Conservation (phyloP, 345 rosid genomes). For the Citropsis articulata region DNA sequence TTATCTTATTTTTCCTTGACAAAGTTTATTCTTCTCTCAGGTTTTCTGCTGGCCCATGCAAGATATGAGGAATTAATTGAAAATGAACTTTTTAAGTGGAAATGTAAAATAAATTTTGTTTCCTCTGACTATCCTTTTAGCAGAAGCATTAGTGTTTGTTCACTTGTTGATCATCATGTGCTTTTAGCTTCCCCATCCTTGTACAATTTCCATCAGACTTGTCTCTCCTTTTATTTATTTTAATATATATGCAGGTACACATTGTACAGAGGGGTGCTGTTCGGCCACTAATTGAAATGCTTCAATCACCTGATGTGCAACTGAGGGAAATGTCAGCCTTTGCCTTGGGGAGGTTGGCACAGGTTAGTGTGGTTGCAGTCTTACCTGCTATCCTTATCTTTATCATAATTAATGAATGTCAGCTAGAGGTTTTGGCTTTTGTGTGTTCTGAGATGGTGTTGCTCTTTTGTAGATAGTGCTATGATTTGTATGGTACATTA, state of each 20-base stretch:
- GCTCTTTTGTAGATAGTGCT: neutral
- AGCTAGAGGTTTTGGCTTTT: neutral
- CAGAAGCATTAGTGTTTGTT: neutral
- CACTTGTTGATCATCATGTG: neutral
- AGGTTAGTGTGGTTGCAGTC: slow-evolving; percentile 47
- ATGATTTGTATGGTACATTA: neutral
- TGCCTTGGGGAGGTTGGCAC: slow-evolving; percentile 99
- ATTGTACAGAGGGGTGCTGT: slow-evolving; percentile 99
- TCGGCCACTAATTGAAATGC: slow-evolving; percentile 90
- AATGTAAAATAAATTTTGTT: neutral
- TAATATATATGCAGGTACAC: slow-evolving; percentile 63
- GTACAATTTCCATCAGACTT: neutral
- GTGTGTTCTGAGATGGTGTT: neutral
- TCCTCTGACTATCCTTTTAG: neutral
- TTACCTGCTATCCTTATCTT: neutral
- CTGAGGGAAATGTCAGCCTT: slow-evolving; percentile 98
- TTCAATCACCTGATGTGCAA: slow-evolving; percentile 82
- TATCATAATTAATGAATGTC: neutral
- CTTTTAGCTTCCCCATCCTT: slow-evolving; percentile 9
- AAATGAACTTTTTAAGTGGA: neutral
- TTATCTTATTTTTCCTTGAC: slow-evolving; percentile 7
- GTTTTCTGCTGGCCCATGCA: neutral
- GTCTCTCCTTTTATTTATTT: slow-evolving; percentile 5
- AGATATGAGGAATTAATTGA: neutral
- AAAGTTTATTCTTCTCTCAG: neutral